Percentiles rank a stretch among this genome's conserved stretches.
Conservation (phyloP, 2,329 filamentous ascomycete species). For the Paraphoma sp. region DNA sequence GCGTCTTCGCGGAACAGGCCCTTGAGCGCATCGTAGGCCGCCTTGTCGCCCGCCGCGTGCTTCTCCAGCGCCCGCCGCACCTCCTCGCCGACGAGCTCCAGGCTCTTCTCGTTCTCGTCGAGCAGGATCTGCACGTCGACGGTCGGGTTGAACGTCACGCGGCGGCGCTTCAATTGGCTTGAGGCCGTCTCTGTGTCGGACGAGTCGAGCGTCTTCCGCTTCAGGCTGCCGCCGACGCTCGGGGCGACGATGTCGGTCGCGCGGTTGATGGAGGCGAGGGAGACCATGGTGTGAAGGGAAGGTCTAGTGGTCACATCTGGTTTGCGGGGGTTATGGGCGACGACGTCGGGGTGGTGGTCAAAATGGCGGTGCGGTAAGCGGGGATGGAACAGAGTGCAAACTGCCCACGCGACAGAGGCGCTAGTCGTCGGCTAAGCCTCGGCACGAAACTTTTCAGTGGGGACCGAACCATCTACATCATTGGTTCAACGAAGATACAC, state of each 20-base stretch:
- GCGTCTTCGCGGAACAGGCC: constrained; percentile 59
- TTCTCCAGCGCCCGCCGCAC: constrained; percentile 64
- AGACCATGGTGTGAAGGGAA: constrained; percentile 41
- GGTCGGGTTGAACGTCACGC: constrained; percentile 57
- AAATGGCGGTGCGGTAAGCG: constrained; percentile 1
- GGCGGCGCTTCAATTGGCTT: constrained; percentile 52
- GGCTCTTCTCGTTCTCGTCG: constrained; percentile 59
- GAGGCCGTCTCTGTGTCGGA: constrained; percentile 39
- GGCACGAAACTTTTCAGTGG: not conserved
- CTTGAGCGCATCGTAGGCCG: constrained; percentile 63
- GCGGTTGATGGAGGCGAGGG: constrained; percentile 42
- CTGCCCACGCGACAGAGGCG: constrained; percentile 4
- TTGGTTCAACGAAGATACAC: too few species aligned
- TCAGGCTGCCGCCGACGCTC: constrained; percentile 42
- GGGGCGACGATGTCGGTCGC: constrained; percentile 36
- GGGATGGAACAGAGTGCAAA: not conserved
- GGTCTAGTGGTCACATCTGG: constrained; percentile 36
- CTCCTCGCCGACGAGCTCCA: constrained; percentile 66
- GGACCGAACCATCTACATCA: not conserved
- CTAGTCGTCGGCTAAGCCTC: not conserved
- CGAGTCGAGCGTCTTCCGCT: constrained; percentile 45
- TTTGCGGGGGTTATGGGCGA: constrained; percentile 1
- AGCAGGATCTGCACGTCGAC: constrained; percentile 54
- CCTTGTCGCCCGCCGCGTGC: constrained; percentile 60
- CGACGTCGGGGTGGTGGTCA: constrained; percentile 5